Base-by-base conservation (phyloP, 2,329 filamentous ascomycete species). In the Sporothrix variecibatus region DNA sequence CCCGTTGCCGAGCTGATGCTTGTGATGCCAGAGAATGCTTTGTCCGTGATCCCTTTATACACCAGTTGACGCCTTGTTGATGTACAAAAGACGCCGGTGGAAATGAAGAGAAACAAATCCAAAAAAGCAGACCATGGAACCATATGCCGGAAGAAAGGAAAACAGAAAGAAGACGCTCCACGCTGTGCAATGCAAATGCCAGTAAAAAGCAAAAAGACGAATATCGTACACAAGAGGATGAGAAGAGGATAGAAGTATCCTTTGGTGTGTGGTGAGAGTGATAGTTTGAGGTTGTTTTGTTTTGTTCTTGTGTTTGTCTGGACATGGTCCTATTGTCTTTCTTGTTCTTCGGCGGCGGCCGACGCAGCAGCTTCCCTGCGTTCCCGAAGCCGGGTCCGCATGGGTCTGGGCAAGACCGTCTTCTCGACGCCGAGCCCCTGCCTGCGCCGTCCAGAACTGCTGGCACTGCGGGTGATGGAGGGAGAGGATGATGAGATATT, bases 341-440 rank as follows among this genome's bases (percentile, higher is more conserved):
- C 34, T 31, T 49, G 49, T 23, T 58, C 62, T 34, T 20, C 46
- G 28, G 34, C 64, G 23, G 34, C 62, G 12, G 51, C 64, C 12
- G 38, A 58, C 3, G 62, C 71, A 26, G 80, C 84, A 85, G 76
- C 85, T 84, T 77, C 85, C 78, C 78, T 79, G 76, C 76, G 78
- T 76, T 77, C 77, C 74, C 69, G 80, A 78, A 56, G 58, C 2
- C 51, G 83, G 81, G 75, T 73, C 15, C 71, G 73, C 65, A 73
- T 73, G 15, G 75, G 67, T 17, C 73, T 28, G 26, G 71, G 58
- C 65, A 73, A 7, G n/a, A 60, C 49, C 9, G 69, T n/a, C 69
- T 75, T 75, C 20, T 72, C 58, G 56, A 73, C 51, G 51, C 64
- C 67, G 11, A 81, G 84, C 65, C 75, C 75, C 68, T 82, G 82